These are phyloP conservation scores for Paracoccidioides brasiliensis DNA, from an alignment of 2,329 filamentous ascomycete genomes.

Conservation along the genomic window DNA sequence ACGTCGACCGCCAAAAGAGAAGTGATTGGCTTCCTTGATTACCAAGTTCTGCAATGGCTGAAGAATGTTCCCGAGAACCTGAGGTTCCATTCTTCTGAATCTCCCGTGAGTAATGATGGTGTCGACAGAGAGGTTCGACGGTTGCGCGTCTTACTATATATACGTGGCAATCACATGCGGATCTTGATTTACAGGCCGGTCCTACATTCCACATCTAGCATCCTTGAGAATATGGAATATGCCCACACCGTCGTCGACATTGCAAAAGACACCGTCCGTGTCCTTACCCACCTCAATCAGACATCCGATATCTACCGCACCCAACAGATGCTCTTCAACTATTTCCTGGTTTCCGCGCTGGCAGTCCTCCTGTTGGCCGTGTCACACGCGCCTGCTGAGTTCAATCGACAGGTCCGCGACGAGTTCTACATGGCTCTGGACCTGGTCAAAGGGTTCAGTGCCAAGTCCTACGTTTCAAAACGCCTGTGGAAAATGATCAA, in stretches of 20 bases:
- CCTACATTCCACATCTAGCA: conserved; percentile 70
- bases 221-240: conserved; percentile 59
- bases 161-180: conserved; percentile 80
- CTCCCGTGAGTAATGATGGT: conserved; percentile 34
- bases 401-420: conserved; percentile 47
- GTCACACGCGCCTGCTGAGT: conserved; percentile 49
- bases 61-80: conserved; percentile 53
- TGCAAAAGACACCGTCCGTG: conserved; percentile 51
- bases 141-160: conserved; percentile 68
- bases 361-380: conserved; percentile 53
- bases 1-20: conserved; percentile 54
- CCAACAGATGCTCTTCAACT: conserved; percentile 54
- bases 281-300: conserved; percentile 48
- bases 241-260: conserved; percentile 57
- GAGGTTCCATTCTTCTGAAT: conserved; percentile 47
- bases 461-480: conserved; percentile 48
- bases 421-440: conserved; percentile 57
- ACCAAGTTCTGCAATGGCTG: conserved; percentile 79
- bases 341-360: conserved; percentile 51
- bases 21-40: conserved; percentile 69
- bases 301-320: conserved; percentile 50
- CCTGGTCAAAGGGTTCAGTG: conserved; percentile 48
- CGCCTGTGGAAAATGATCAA: conserved; percentile 52
- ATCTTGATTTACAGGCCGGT: conserved; percentile 82
- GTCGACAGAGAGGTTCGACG: conserved; percentile 56